Conservation (phyloP, 2,329 filamentous ascomycete species). For the Sordariomycetes sp. region DNA sequence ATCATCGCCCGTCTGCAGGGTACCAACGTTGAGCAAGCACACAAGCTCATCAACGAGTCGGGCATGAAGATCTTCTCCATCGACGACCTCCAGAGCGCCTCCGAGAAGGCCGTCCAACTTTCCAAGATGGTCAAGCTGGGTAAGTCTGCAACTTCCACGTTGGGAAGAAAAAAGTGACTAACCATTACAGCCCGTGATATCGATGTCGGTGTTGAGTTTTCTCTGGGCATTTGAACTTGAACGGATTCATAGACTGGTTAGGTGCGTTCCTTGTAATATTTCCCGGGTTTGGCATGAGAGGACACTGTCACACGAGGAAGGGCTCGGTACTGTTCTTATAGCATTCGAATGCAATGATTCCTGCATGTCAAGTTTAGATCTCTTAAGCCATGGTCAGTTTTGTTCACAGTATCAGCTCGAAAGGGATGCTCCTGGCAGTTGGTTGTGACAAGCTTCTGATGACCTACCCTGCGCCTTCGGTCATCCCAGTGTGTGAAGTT, state of each 20-base stretch:
- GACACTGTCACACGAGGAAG: too few species aligned
- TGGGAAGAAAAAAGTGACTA: not conserved
- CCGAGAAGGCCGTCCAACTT: slow-evolving; percentile 97
- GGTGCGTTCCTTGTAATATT: slow-evolving; percentile 1
- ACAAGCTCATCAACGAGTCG: slow-evolving; percentile 89
- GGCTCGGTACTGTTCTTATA: too few species aligned
- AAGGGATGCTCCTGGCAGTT: too few species aligned
- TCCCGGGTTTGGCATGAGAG: too few species aligned
- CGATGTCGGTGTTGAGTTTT: slow-evolving; percentile 1
- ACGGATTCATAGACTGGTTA: not conserved
- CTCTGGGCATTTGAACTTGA: not conserved
- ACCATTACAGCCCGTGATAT: not conserved
- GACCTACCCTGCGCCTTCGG: too few species aligned
- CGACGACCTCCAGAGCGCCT: slow-evolving; percentile 91
- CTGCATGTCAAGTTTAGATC: too few species aligned
- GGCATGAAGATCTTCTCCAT: slow-evolving; percentile 99
- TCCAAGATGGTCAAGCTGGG: slow-evolving; percentile 99
- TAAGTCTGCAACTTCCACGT: slow-evolving; percentile 34
- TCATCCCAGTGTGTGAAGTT: too few species aligned
- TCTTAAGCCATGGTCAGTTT: too few species aligned
- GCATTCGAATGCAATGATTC: too few species aligned
- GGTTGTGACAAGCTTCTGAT: too few species aligned
- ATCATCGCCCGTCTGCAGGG: slow-evolving; percentile 96
- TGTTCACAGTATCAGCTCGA: too few species aligned
- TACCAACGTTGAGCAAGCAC: slow-evolving; percentile 94